A percentile compares a stretch with the other conserved stretches of the same genome.
Conservation (phyloP, 331 rosid genomes). For the Phaseolus coccineus region DNA sequence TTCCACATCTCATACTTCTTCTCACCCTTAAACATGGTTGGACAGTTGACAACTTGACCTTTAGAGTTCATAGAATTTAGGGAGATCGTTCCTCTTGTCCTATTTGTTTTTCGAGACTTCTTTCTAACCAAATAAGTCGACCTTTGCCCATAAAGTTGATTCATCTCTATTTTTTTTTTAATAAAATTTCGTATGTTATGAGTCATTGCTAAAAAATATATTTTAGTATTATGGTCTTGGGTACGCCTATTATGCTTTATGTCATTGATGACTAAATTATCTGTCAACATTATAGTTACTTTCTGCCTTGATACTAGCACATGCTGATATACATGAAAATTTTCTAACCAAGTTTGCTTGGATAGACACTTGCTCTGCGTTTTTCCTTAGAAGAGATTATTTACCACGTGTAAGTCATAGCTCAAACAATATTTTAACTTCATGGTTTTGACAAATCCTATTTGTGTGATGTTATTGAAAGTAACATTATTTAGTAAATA, state of each 20-base stretch:
- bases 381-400: neutral
- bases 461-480: neutral
- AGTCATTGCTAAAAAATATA: neutral
- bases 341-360: neutral
- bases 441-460: neutral
- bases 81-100: no score
- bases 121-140: no score
- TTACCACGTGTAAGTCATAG: neutral
- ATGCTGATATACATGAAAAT: neutral
- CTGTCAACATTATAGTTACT: neutral
- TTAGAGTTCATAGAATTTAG: no score
- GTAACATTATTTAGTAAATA: neutral
- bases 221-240: neutral
- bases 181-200: no score
- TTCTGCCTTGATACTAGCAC: neutral
- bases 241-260: neutral
- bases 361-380: neutral
- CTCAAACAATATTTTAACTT: slow-evolving; percentile 4
- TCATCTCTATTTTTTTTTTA: no score
- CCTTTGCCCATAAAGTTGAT: no score
- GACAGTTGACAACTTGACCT: no score
- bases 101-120: no score
- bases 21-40: no score
- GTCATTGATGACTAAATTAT: neutral
- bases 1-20: no score